Evolutionary conservation across 2,329 filamentous ascomycete species (phyloP).

Genomic region (Ascochyta viciae-villosae): DNA sequence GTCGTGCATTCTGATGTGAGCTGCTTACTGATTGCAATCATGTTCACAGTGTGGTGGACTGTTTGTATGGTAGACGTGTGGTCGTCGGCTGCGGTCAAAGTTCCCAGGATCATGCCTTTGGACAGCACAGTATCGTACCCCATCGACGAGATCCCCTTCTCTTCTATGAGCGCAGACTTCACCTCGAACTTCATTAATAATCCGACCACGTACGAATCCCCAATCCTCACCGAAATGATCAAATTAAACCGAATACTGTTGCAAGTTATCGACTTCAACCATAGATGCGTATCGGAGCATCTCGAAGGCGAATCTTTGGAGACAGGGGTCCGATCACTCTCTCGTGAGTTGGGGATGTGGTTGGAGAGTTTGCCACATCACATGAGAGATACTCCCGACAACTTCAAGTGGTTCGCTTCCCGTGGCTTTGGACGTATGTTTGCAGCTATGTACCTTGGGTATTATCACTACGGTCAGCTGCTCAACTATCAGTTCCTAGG

Average conservation of each 20-base stretch:
- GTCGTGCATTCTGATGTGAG: neutral
- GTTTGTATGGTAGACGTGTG: constrained; percentile 37
- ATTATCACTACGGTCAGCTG: constrained; percentile 34
- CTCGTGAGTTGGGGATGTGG: constrained; percentile 29
- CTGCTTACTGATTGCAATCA: neutral
- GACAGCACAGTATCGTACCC: constrained; percentile 27
- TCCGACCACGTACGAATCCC: constrained; percentile 19
- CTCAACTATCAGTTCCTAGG: constrained; percentile 35
- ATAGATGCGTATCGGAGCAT: constrained; percentile 30
- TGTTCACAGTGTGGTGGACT: constrained; percentile 26
- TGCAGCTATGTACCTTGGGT: constrained; percentile 32
- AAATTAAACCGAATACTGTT: constrained; percentile 32
- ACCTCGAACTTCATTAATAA: constrained; percentile 19
- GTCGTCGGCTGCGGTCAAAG: constrained; percentile 32
- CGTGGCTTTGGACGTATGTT: constrained; percentile 33
- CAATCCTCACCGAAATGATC: constrained; percentile 36
- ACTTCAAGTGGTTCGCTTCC: constrained; percentile 31
- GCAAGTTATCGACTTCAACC: constrained; percentile 34
- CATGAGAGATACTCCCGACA: constrained; percentile 34
- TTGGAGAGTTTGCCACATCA: constrained; percentile 29
- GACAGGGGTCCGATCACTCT: constrained; percentile 25
- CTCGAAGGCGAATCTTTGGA: constrained; percentile 26
- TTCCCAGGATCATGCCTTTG: constrained; percentile 33
- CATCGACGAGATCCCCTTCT: constrained; percentile 33
- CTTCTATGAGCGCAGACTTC: constrained; percentile 24